Evolutionary conservation across 164 flowering plant genomes (phyloP).

Genomic region (Paratinospora sagittata): DNA sequence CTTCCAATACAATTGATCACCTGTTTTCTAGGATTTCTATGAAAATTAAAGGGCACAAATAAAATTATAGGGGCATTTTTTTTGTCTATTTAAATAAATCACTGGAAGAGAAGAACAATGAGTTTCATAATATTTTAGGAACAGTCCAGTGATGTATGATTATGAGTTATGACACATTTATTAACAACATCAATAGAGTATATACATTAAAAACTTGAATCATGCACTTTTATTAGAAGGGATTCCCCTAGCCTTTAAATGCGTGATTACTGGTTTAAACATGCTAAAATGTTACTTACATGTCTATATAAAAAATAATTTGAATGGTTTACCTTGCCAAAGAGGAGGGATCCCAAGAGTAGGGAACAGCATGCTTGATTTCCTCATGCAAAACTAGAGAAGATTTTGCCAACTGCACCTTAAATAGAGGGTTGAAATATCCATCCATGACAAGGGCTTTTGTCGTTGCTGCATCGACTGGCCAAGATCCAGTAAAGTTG

Average conservation of each 20-base stretch:
- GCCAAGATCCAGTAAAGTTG: conserved; percentile 89
- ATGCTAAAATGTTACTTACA: not conserved
- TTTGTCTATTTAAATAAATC: not conserved
- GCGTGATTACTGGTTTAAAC: not conserved
- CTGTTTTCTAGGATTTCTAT: too few species aligned
- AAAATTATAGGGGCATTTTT: too few species aligned
- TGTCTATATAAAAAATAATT: not conserved
- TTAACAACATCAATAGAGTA: not conserved
- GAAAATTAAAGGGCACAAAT: too few species aligned
- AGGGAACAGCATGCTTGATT: conserved; percentile 73
- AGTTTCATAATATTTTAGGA: not conserved
- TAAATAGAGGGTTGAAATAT: conserved; percentile 47
- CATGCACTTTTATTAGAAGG: not conserved
- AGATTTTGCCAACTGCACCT: conserved; percentile 42
- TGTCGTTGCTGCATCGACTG: conserved; percentile 74
- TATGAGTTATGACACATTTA: not conserved
- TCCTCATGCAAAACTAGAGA: conserved; percentile 60
- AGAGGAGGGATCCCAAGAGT: conserved; percentile 86
- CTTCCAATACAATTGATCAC: not conserved
- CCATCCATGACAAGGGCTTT: conserved; percentile 95
- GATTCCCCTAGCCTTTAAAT: not conserved
- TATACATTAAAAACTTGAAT: not conserved
- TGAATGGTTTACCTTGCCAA: conserved; percentile 69
- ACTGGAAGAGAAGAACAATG: not conserved
- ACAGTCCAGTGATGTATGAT: not conserved